These are phyloP conservation scores for Mortierella polycephala DNA, from an alignment of 371 early-diverging fungal species.

Conservation along the genomic window DNA sequence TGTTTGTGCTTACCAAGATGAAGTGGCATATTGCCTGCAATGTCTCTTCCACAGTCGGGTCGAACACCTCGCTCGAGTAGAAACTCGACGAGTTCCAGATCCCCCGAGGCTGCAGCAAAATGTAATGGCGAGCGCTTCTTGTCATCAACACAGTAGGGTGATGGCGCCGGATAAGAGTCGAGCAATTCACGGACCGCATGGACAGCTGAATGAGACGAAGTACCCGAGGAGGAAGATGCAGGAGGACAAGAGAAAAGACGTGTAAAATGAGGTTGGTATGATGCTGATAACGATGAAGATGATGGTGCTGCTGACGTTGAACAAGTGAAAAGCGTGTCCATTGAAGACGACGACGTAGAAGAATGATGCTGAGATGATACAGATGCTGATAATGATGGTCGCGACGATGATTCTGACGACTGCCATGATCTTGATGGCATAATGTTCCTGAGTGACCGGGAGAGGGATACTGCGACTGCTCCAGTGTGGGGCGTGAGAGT, in stretches of 20 bases:
- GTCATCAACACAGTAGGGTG: slow-evolving; percentile 51
- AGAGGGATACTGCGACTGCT: slow-evolving; percentile 7
- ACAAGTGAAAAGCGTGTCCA: slow-evolving; percentile 13
- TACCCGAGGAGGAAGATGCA: slow-evolving; percentile 8
- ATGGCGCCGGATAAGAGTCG: slow-evolving; percentile 51
- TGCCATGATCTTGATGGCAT: slow-evolving; percentile 20
- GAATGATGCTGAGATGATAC: neutral
- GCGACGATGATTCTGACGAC: neutral
- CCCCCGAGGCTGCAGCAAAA: slow-evolving; percentile 52
- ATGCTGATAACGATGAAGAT: slow-evolving; percentile 13
- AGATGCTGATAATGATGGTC: neutral
- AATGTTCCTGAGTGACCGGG: slow-evolving; percentile 21
- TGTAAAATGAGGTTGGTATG: slow-evolving; percentile 30
- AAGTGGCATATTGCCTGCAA: slow-evolving; percentile 52
- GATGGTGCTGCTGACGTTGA: slow-evolving; percentile 3
- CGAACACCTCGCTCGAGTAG: slow-evolving; percentile 49
- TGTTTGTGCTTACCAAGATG: slow-evolving; percentile 32
- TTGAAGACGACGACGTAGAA: neutral
- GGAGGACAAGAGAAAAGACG: slow-evolving; percentile 15
- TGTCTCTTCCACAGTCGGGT: slow-evolving; percentile 51
- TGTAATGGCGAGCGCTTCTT: slow-evolving; percentile 51
- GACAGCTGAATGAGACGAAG: slow-evolving; percentile 31
- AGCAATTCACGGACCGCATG: slow-evolving; percentile 48
- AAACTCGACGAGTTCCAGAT: slow-evolving; percentile 48
- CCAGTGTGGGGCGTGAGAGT: slow-evolving; percentile 9